phyloP scores from a whole-genome alignment of 2,329 filamentous ascomycete species.

The Arachnomyces sp. region DNA sequence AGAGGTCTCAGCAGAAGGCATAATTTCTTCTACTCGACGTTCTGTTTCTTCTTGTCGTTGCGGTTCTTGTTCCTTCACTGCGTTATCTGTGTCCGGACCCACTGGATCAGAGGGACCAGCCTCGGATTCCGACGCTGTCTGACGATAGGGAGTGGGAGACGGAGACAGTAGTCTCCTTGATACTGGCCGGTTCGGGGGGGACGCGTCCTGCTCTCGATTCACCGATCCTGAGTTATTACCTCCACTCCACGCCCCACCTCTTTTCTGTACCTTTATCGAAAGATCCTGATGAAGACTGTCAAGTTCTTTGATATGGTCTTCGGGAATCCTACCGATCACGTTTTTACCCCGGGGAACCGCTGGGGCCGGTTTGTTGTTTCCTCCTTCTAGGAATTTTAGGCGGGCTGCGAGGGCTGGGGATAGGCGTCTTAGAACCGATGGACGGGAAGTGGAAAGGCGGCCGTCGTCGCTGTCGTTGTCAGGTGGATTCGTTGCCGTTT shows the following conservation, averaged over 20 bases:
- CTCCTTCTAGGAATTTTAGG: conserved; percentile 35
- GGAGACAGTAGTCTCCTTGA: too few species aligned
- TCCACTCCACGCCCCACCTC: conserved; percentile 30
- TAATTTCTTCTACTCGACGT: too few species aligned
- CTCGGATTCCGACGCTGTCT: too few species aligned
- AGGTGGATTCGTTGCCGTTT: background rate
- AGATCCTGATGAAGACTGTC: conserved; percentile 32
- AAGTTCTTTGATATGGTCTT: conserved; percentile 34
- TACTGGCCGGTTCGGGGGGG: conserved; percentile 10
- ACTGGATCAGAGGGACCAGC: too few species aligned
- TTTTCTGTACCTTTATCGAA: conserved; percentile 32
- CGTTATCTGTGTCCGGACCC: too few species aligned
- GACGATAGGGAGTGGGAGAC: too few species aligned
- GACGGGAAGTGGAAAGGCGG: conserved; percentile 21
- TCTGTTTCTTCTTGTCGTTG: too few species aligned
- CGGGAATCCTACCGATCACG: conserved; percentile 32
- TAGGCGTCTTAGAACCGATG: conserved; percentile 34
- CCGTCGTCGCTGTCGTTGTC: conserved; percentile 6
- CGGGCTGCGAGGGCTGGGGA: conserved; percentile 37
- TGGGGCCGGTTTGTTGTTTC: conserved; percentile 11
- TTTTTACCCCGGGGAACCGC: conserved; percentile 18
- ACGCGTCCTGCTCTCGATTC: conserved; percentile 12
- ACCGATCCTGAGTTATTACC: conserved; percentile 5
- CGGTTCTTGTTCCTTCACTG: too few species aligned
- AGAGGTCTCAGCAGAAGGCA: too few species aligned